Percentiles rank a stretch among this genome's conserved stretches.
These are phyloP conservation scores for Orbilia quercus DNA, from an alignment of 2,329 filamentous ascomycete species.

Conservation along the genomic window DNA sequence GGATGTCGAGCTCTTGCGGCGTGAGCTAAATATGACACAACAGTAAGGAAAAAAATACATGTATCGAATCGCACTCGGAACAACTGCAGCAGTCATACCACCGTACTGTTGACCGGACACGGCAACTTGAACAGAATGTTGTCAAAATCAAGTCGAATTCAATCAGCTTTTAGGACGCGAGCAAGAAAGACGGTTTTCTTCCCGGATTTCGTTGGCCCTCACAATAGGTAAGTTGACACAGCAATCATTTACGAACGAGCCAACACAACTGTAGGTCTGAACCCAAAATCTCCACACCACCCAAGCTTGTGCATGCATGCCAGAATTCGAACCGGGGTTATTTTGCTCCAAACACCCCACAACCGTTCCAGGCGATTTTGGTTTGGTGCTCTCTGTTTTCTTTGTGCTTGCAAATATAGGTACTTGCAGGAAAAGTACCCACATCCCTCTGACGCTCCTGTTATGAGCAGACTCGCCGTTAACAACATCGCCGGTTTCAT, in stretches of 20 bases:
- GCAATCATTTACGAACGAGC: not conserved
- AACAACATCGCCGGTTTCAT: constrained; percentile 7
- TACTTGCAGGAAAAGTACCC: constrained; percentile 30
- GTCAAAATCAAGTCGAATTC: not conserved
- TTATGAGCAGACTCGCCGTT: constrained; percentile 7
- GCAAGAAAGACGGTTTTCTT: constrained; percentile 5
- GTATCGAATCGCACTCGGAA: constrained; percentile 20
- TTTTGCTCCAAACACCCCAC: constrained; percentile 14
- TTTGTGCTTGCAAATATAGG: not conserved
- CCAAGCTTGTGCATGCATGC: constrained; percentile 18
- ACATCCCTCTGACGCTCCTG: too few relatives aligned
- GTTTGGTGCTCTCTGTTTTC: not conserved
- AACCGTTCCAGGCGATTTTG: constrained; percentile 19
- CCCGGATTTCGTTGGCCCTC: not conserved
- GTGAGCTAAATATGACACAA: constrained; percentile 12
- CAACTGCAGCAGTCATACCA: constrained; percentile 13
- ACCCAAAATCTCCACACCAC: constrained; percentile 34
- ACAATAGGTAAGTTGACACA: constrained; percentile 7
- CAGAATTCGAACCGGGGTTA: constrained; percentile 16
- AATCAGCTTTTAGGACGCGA: not conserved
- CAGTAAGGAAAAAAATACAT: constrained; percentile 9
- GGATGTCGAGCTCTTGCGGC: constrained; percentile 13
- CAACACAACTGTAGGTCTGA: constrained; percentile 14
- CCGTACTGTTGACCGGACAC: not conserved
- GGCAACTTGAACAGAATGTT: not conserved